A percentile compares a stretch with the other conserved stretches of the same genome.
Conservation (phyloP, 2,329 filamentous ascomycete species). For the Tolypocladium tropicale region DNA sequence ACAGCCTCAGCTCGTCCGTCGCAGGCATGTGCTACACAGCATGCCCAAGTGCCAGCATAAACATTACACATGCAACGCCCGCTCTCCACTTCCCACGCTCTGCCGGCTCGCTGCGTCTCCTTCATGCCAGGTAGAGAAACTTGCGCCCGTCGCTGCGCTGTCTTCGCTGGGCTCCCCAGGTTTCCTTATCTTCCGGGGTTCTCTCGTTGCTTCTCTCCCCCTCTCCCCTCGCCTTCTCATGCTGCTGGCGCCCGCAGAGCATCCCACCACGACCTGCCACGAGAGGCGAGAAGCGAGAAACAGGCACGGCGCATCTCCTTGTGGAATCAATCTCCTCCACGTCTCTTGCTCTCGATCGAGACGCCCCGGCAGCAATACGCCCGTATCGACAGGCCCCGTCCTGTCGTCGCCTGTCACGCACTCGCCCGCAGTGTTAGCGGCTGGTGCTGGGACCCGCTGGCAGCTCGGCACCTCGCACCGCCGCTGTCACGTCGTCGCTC, state of each 20-base stretch:
- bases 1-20: not conserved
- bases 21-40: not conserved
- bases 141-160: not conserved
- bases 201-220: not conserved
- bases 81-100: not conserved
- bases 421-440: not conserved
- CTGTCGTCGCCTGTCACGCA: not conserved
- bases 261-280: not conserved
- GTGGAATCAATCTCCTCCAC: not conserved
- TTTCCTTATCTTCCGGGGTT: not conserved
- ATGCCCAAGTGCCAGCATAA: not conserved
- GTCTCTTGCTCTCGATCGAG: not conserved
- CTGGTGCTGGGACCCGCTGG: not conserved
- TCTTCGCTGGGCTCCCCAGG: not conserved
- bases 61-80: not conserved
- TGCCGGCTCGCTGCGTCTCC: not conserved
- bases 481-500: too few relatives aligned
- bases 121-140: not conserved
- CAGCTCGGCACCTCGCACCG: too few relatives aligned
- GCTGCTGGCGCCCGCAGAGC: not conserved
- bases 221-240: not conserved
- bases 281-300: not conserved
- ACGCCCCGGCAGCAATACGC: not conserved
- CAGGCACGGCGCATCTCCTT: not conserved
- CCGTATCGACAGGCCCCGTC: not conserved